A percentile compares a stretch with the other conserved stretches of the same genome.
Evolutionary conservation across 208 protist species (phyloP).

Genomic region (Trypanosoma platydactyli): DNA sequence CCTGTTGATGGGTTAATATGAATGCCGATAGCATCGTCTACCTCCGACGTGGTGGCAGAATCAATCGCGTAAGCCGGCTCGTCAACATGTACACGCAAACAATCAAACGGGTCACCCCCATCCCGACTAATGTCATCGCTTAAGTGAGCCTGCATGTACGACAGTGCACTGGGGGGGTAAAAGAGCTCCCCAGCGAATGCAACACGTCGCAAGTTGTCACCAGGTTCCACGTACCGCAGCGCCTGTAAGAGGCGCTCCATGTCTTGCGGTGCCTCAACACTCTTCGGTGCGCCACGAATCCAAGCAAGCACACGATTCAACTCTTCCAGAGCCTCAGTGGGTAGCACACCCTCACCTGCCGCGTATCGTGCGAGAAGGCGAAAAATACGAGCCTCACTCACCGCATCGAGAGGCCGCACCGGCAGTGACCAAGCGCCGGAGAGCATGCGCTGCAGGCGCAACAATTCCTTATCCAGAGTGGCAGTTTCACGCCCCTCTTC

Average conservation of each 20-base stretch:
- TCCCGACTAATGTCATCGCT: constrained; percentile 41
- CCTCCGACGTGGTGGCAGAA: constrained; percentile 87
- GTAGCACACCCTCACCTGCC: constrained; percentile 56
- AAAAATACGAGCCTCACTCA: constrained; percentile 74
- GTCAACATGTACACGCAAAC: constrained; percentile 38
- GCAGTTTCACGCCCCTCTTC: constrained; percentile 4
- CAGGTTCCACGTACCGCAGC: constrained; percentile 56
- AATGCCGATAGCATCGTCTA: constrained; percentile 88
- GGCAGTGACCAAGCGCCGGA: constrained; percentile 64
- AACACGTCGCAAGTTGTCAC: constrained; percentile 75
- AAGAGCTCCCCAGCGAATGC: constrained; percentile 63
- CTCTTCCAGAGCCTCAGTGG: constrained; percentile 56
- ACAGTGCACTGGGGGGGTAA: constrained; percentile 67
- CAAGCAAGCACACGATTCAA: constrained; percentile 44
- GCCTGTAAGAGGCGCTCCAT: constrained; percentile 65
- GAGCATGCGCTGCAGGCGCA: constrained; percentile 57
- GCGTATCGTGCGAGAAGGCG: constrained; percentile 79
- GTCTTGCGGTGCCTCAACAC: constrained; percentile 44
- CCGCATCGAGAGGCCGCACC: constrained; percentile 51
- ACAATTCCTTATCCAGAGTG: constrained; percentile 43
- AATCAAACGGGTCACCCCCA: constrained; percentile 73
- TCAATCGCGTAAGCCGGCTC: constrained; percentile 86
- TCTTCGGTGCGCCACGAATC: constrained; percentile 48
- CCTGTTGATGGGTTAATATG: constrained; percentile 58
- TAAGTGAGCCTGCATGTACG: constrained; percentile 47